Evolutionary conservation across 495 filamentous ascomycete species (phyloP), one percentile per base, ranked within the genome.

Genomic region (Talaromyces adpressus): DNA sequence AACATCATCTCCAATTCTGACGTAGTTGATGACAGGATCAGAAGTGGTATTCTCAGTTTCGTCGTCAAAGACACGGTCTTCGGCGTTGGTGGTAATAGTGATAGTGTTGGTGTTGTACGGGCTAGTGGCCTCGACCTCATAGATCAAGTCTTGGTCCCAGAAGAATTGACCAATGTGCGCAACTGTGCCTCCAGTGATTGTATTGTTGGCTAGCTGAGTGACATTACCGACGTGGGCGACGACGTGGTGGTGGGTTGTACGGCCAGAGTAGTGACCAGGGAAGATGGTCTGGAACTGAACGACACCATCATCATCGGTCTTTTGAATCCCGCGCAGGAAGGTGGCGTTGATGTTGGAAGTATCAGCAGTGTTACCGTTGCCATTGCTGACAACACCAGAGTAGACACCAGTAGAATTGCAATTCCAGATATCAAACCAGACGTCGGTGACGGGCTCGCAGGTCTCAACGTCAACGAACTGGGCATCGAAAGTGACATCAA

Each of bases 91-190:
- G 5, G 75, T 82, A 54, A 85, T 63, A 20, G 59, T 52, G 52
- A 77, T 69, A 25, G 65, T 76, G 74, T 85, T 88, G 52, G 69
- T 80, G 71, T 72, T 83, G 67, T 88, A 87, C 0, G 85, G 85
- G 47, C 71, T 69, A 3, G 75, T 75, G 14, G 75, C 69, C 65
- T 86, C 80, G 56, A 81, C 79, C 11, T 66, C 65, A 30, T 41
- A 57, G 64, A 79, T 74, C 11, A 88, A 75, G 14, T 71, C 66
- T 64, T 84, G 76, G 64, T 84, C 80, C 45, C 75, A 88, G 81
- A 84, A 87, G n/a, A 86, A 47, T 68, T 87, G 84, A 12, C 84
- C 85, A 61, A 87, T 76, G 68, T 89, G 84, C 1, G 77, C 67
- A 2, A 82, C 79, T 0, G 66, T 65, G 11, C 82, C 84, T 51